These are phyloP conservation scores for Mortierella sp. DNA, from an alignment of 371 early-diverging fungal species.

Conservation along the genomic window DNA sequence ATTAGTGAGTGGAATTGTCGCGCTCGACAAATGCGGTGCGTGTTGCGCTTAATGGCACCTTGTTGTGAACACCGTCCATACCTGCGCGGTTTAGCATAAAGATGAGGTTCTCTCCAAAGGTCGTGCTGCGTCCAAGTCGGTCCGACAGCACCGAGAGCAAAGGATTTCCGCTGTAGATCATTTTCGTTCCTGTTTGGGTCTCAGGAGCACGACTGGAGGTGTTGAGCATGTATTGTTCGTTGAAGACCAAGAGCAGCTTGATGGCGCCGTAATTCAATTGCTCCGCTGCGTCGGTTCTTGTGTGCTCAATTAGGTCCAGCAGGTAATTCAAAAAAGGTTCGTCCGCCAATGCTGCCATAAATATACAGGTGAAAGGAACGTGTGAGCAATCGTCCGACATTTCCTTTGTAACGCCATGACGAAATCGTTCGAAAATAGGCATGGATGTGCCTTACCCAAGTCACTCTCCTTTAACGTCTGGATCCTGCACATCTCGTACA, in stretches of 20 bases:
- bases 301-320: conserved; percentile 79
- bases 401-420: background rate
- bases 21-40: too few species aligned
- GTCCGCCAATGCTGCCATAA: conserved; percentile 59
- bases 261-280: conserved; percentile 81
- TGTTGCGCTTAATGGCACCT: too few species aligned
- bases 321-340: conserved; percentile 65
- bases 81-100: conserved; percentile 90
- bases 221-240: conserved; percentile 76
- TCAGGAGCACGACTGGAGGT: conserved; percentile 57
- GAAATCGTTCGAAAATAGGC: background rate
- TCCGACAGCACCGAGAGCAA: conserved; percentile 69
- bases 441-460: conserved; percentile 61
- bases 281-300: conserved; percentile 76
- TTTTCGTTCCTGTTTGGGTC: conserved; percentile 8
- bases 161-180: conserved; percentile 58
- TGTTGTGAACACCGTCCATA: conserved; percentile 41
- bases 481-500: conserved; percentile 82
- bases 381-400: background rate
- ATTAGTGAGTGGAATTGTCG: background rate
- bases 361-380: too few species aligned
- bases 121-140: conserved; percentile 77
- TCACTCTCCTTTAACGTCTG: conserved; percentile 73
- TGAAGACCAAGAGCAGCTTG: conserved; percentile 74
- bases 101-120: conserved; percentile 86